A percentile compares a stretch with the other conserved stretches of the same genome.
Conservation (phyloP, 208 protist species). For the Leptomonas pyrrhocoris region DNA sequence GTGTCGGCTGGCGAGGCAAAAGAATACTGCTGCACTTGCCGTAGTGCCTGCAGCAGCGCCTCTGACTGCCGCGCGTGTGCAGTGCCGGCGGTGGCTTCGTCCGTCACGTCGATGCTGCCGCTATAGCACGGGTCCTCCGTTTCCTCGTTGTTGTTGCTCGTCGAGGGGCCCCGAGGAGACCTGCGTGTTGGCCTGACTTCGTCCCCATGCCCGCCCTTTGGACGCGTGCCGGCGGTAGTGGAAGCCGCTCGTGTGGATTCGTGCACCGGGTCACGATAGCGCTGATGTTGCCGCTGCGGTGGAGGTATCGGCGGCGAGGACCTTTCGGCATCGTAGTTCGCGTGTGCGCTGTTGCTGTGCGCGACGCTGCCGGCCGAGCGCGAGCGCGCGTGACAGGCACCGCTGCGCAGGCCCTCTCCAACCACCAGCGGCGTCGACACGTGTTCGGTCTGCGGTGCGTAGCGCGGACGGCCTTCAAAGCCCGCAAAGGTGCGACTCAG, state of each 20-base stretch:
- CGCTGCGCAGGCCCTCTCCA: background rate
- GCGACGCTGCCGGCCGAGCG: conserved; percentile 9
- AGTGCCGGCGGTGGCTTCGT: background rate
- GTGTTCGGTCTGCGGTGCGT: background rate
- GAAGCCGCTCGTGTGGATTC: background rate
- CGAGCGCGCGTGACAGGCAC: conserved; percentile 1
- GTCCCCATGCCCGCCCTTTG: background rate
- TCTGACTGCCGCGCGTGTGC: background rate
- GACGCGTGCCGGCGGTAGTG: too few relatives aligned
- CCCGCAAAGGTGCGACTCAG: conserved; percentile 13
- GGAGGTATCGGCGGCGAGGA: background rate
- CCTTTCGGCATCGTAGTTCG: background rate
- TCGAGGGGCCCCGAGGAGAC: background rate
- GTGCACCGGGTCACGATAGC: conserved; percentile 6
- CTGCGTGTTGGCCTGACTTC: background rate
- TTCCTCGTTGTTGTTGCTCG: background rate
- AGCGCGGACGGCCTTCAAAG: background rate
- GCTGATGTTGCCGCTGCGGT: conserved; percentile 4
- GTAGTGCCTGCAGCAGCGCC: background rate
- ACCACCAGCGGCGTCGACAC: conserved; percentile 1
- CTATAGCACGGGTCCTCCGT: background rate
- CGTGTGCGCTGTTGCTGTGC: background rate
- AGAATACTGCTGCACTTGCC: conserved; percentile 13
- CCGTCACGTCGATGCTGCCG: background rate
- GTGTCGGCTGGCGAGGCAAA: background rate